Evolutionary conservation across 148 eudicot genomes (phyloP).

Genomic region (Vaccinium corymbosum): DNA sequence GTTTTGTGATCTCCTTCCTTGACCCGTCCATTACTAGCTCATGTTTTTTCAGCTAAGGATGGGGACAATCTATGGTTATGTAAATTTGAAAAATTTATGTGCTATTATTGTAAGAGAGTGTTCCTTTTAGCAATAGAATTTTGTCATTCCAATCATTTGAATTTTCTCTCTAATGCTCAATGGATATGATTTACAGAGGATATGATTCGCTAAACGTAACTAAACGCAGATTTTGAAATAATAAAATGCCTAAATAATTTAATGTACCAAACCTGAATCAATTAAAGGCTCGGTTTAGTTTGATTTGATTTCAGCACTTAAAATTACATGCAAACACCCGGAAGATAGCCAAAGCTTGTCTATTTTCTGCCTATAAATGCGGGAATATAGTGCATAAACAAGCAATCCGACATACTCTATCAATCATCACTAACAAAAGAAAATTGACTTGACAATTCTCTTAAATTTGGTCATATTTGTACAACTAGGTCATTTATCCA

Average conservation of each 20-base stretch:
- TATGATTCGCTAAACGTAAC: neutral
- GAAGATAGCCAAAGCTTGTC: neutral
- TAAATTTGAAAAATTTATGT: conserved; percentile 1
- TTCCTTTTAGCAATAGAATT: neutral
- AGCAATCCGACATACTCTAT: neutral
- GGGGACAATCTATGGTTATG: conserved; percentile 5
- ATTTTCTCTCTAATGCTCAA: neutral
- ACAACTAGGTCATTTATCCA: neutral
- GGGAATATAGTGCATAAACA: neutral
- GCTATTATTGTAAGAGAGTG: conserved; percentile 2
- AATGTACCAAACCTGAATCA: neutral
- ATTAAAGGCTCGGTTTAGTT: neutral
- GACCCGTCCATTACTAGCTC: conserved; percentile 34
- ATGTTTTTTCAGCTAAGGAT: conserved; percentile 36
- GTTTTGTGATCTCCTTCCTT: conserved; percentile 33
- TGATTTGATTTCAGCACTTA: neutral
- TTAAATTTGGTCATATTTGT: neutral
- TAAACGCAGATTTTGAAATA: neutral
- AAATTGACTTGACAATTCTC: neutral
- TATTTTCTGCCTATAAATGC: neutral
- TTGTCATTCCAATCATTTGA: neutral
- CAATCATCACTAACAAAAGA: neutral
- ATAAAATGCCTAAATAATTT: neutral
- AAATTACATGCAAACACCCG: neutral
- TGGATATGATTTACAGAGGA: neutral